Percentiles rank a stretch among this genome's conserved stretches.
Evolutionary conservation across 2,329 filamentous ascomycete genomes (phyloP).

Genomic region (Zymoseptoria brevis): DNA sequence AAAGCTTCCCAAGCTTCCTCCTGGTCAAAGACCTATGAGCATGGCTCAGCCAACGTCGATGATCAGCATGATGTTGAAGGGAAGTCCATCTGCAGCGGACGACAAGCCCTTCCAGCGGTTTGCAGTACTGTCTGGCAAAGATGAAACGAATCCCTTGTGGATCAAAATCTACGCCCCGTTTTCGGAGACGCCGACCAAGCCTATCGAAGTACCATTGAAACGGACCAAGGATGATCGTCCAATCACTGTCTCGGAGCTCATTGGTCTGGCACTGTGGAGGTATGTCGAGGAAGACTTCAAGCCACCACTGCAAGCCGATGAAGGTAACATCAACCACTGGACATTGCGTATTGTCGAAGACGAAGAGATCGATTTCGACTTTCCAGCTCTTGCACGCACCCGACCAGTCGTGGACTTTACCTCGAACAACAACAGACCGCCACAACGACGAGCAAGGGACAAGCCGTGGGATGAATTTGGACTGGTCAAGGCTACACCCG

Average conservation of each 20-base stretch:
- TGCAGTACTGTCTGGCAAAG: constrained; percentile 67
- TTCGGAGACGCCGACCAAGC: constrained; percentile 55
- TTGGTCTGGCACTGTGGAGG: constrained; percentile 68
- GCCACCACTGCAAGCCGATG: constrained; percentile 55
- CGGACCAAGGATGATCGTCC: constrained; percentile 60
- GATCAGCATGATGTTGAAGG: constrained; percentile 48
- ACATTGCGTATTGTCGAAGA: constrained; percentile 76
- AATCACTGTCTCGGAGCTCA: constrained; percentile 71
- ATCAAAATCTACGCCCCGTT: constrained; percentile 72
- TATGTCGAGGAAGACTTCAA: constrained; percentile 70
- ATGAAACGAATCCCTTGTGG: constrained; percentile 66
- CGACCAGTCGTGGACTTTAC: constrained; percentile 71
- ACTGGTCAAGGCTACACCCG: constrained; percentile 62
- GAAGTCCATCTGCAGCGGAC: constrained; percentile 39
- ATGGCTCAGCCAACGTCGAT: constrained; percentile 64
- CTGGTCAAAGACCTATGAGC: constrained; percentile 60
- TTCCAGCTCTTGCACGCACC: constrained; percentile 67
- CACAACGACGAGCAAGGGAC: constrained; percentile 58
- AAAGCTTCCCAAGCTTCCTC: constrained; percentile 59
- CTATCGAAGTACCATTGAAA: constrained; percentile 64
- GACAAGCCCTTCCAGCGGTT: constrained; percentile 69
- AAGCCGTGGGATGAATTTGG: constrained; percentile 79
- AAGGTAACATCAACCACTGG: constrained; percentile 74
- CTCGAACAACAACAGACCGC: constrained; percentile 64
- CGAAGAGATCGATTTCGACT: constrained; percentile 78